These are phyloP conservation scores for Phaeosphaeria sp. DNA, from an alignment of 2,329 filamentous ascomycete genomes.

Conservation along the genomic window DNA sequence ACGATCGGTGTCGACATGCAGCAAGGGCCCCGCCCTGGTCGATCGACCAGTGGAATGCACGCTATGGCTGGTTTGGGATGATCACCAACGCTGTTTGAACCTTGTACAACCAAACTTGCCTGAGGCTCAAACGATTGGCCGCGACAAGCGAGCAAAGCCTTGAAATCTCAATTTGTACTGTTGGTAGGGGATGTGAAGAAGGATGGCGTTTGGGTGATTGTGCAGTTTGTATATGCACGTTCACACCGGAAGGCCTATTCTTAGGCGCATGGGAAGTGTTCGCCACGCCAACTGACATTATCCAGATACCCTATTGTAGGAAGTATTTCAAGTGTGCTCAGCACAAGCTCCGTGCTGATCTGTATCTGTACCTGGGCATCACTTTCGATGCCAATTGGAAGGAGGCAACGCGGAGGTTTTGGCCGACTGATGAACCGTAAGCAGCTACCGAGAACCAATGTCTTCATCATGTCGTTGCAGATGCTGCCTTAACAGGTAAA, in stretches of 20 bases:
- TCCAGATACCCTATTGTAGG: background rate
- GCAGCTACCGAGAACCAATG: slow-evolving; percentile 1
- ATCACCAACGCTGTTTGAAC: slow-evolving; percentile 26
- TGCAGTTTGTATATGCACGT: slow-evolving; percentile 21
- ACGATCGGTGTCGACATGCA: slow-evolving; percentile 31
- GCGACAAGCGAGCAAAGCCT: slow-evolving; percentile 18
- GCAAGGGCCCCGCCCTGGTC: slow-evolving; percentile 11
- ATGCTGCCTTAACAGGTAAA: background rate
- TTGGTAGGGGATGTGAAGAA: too few species aligned
- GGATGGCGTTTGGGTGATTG: too few species aligned
- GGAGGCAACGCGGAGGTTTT: background rate
- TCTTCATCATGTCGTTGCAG: background rate
- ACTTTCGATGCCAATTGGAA: background rate
- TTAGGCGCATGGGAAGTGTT: background rate
- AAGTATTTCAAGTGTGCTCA: background rate
- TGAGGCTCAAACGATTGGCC: slow-evolving; percentile 24
- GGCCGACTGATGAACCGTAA: background rate
- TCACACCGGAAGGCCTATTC: slow-evolving; percentile 16
- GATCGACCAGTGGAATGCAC: slow-evolving; percentile 33
- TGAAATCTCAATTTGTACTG: slow-evolving; percentile 3
- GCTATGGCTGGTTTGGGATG: slow-evolving; percentile 26
- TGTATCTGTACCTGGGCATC: background rate
- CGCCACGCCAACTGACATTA: background rate
- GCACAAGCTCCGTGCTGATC: background rate
- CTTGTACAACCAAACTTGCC: slow-evolving; percentile 33